These are phyloP conservation scores for Filosporella fistucella DNA, from an alignment of 495 filamentous ascomycete species.

Conservation along the genomic window DNA sequence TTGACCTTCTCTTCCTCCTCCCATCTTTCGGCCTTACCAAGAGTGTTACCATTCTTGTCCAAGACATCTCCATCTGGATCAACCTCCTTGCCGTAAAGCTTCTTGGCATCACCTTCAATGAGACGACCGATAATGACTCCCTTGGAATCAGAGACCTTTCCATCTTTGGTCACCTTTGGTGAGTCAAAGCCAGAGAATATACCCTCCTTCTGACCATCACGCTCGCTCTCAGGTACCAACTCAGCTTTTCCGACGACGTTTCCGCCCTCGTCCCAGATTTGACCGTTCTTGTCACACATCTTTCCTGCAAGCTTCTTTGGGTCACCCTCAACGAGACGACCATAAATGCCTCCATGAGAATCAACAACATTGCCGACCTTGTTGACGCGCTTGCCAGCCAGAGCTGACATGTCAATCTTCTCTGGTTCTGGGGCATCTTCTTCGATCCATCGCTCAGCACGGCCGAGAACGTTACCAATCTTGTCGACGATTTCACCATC, in stretches of 20 bases:
- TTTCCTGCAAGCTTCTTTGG: conserved; percentile 64
- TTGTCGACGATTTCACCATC: conserved; percentile 83
- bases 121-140: conserved; percentile 72
- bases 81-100: conserved; percentile 68
- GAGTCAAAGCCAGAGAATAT: conserved; percentile 75
- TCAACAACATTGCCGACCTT: conserved; percentile 72
- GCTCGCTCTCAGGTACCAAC: conserved; percentile 68
- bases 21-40: conserved; percentile 81
- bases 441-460: conserved; percentile 62
- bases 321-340: conserved; percentile 72
- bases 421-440: conserved; percentile 42
- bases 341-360: conserved; percentile 63
- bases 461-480: conserved; percentile 73
- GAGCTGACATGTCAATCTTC: conserved; percentile 57
- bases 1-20: conserved; percentile 70
- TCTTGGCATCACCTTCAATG: conserved; percentile 64
- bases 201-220: conserved; percentile 65
- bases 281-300: conserved; percentile 78
- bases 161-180: conserved; percentile 70
- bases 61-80: conserved; percentile 75
- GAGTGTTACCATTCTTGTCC: conserved; percentile 76
- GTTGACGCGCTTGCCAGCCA: conserved; percentile 83
- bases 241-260: conserved; percentile 76
- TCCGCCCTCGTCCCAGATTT: conserved; percentile 76
- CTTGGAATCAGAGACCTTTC: conserved; percentile 55